Percentiles rank a stretch among this genome's conserved stretches.
Conservation (phyloP, 2,329 filamentous ascomycete genomes). For the Hawksworthiomyces lignivorus region DNA sequence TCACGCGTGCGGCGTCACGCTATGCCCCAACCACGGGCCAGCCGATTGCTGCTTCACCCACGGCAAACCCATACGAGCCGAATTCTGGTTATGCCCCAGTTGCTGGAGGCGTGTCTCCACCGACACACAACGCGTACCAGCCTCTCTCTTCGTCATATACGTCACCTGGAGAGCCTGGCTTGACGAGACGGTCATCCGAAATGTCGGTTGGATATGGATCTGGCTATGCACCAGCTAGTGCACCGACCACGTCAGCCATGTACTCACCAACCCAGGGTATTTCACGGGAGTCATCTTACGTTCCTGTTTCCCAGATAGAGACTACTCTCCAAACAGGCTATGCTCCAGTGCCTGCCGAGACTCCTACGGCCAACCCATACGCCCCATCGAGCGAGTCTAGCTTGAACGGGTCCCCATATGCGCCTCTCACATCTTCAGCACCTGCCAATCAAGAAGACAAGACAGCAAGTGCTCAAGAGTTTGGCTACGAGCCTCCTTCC, state of each 20-base stretch:
- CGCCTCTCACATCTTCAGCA: slow-evolving; percentile 6
- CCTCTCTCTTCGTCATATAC: slow-evolving; percentile 2
- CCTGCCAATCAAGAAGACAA: neutral
- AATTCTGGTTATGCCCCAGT: slow-evolving; percentile 20
- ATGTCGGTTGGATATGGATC: slow-evolving; percentile 26
- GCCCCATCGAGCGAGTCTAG: slow-evolving; percentile 6
- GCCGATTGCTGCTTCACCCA: neutral
- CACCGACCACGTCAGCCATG: slow-evolving; percentile 21
- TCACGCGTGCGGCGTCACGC: slow-evolving; percentile 41
- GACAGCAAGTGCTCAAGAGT: slow-evolving; percentile 1
- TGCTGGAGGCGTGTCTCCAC: neutral
- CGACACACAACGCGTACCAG: slow-evolving; percentile 18
- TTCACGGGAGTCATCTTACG: slow-evolving; percentile 21
- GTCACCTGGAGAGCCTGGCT: too few relatives aligned
- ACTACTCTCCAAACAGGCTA: slow-evolving; percentile 3
- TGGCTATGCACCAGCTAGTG: slow-evolving; percentile 26
- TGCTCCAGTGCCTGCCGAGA: slow-evolving; percentile 6
- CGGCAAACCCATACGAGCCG: slow-evolving; percentile 19
- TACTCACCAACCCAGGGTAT: slow-evolving; percentile 19
- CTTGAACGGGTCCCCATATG: slow-evolving; percentile 15
- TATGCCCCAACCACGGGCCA: slow-evolving; percentile 35
- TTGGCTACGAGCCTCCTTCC: slow-evolving; percentile 36
- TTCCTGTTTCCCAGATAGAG: slow-evolving; percentile 14
- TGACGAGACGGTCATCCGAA: slow-evolving; percentile 28
- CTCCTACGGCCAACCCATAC: slow-evolving; percentile 13